These are phyloP conservation scores for Gossypium aridum DNA, from an alignment of 441 rosid genomes.

Conservation along the genomic window DNA sequence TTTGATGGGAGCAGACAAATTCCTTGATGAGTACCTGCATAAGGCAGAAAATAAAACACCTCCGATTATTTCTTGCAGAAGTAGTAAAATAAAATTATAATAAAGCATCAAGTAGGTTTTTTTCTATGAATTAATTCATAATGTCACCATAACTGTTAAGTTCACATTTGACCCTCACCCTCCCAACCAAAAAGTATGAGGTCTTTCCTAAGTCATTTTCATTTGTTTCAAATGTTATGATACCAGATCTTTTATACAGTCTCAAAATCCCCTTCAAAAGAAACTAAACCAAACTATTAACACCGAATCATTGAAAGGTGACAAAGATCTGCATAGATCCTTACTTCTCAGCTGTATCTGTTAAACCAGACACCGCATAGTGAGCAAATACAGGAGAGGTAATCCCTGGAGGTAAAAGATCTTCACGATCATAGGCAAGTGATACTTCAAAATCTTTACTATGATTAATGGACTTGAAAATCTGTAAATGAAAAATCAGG, in stretches of 20 bases:
- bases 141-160: background rate
- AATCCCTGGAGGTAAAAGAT: constrained; percentile 70
- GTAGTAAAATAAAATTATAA: background rate
- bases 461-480: constrained; percentile 75
- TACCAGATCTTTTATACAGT: background rate
- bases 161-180: background rate
- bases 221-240: background rate
- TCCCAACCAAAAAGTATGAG: background rate
- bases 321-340: constrained; percentile 20
- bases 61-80: background rate
- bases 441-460: constrained; percentile 86
- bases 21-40: constrained; percentile 77
- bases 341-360: constrained; percentile 83
- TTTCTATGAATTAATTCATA: background rate
- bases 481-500: constrained; percentile 43
- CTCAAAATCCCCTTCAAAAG: background rate
- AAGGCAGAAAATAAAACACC: background rate
- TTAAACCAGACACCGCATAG: constrained; percentile 75
- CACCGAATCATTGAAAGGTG: constrained; percentile 7
- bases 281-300: background rate
- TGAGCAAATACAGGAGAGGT: constrained; percentile 63
- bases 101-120: background rate
- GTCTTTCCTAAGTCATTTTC: background rate
- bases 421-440: constrained; percentile 72
- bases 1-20: constrained; percentile 92